Percentiles rank a stretch among this genome's conserved stretches.
Evolutionary conservation across 1,139 yeast genomes (phyloP).

Genomic region (Pichia sp.): DNA sequence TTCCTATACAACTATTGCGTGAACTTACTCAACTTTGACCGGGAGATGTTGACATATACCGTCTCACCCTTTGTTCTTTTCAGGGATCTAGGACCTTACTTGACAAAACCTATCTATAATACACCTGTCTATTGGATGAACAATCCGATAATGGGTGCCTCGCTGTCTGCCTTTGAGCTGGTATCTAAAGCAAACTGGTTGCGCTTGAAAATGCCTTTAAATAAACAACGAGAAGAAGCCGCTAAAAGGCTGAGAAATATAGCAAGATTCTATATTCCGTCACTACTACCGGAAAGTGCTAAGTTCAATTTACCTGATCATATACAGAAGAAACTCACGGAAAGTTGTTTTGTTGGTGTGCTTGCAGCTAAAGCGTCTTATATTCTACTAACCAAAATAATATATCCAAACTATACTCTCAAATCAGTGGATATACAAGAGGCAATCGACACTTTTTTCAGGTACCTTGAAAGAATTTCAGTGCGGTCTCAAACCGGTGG

Average conservation of each 20-base stretch:
- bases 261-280: slow-evolving; percentile 9
- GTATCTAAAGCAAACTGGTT: slow-evolving; percentile 26
- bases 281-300: slow-evolving; percentile 7
- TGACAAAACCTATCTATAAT: slow-evolving; percentile 19
- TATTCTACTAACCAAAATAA: slow-evolving; percentile 14
- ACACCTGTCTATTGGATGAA: slow-evolving; percentile 29
- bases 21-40: slow-evolving; percentile 24
- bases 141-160: slow-evolving; percentile 29
- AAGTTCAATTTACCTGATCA: slow-evolving; percentile 1
- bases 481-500: slow-evolving; percentile 10
- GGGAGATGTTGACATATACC: slow-evolving; percentile 14
- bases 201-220: slow-evolving; percentile 12
- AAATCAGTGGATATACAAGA: slow-evolving; percentile 10
- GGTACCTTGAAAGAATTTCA: slow-evolving; percentile 11
- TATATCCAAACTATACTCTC: slow-evolving; percentile 10
- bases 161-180: slow-evolving; percentile 22
- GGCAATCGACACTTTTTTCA: slow-evolving; percentile 6
- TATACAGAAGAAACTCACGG: slow-evolving; percentile 4
- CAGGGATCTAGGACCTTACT: slow-evolving; percentile 16
- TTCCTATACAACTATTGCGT: slow-evolving; percentile 25
- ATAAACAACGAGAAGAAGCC: neutral
- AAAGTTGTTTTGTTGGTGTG: slow-evolving; percentile 8
- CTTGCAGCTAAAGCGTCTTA: slow-evolving; percentile 16
- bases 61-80: slow-evolving; percentile 28
- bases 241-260: slow-evolving; percentile 4